A percentile compares a stretch with the other conserved stretches of the same genome.
These are phyloP conservation scores for Amylostereum areolatum DNA, from an alignment of 1,284 basidiomycete species.

Conservation along the genomic window DNA sequence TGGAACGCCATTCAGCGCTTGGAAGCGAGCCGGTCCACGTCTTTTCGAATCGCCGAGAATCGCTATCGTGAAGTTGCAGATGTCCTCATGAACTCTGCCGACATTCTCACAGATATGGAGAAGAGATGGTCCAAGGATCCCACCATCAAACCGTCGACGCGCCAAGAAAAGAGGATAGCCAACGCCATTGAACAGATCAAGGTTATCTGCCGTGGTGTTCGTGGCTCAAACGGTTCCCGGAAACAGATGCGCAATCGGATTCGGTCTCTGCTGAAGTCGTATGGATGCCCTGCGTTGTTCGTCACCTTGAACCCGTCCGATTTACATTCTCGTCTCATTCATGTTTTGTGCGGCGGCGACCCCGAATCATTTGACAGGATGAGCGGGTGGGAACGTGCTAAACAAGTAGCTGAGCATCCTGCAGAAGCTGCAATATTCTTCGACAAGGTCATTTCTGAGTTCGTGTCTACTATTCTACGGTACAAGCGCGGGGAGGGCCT, in stretches of 20 bases:
- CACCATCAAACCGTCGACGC: not conserved
- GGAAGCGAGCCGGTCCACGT: not conserved
- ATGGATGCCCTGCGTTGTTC: not conserved
- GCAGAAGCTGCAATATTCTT: conserved; percentile 15
- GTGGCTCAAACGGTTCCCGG: not conserved
- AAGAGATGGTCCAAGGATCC: not conserved
- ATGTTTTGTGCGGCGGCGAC: not conserved
- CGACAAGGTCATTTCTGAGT: conserved; percentile 13
- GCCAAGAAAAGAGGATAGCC: not conserved
- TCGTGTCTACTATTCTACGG: conserved; percentile 12
- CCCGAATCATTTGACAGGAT: not conserved
- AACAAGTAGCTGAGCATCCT: conserved; percentile 9
- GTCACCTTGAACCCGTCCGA: not conserved
- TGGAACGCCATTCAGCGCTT: not conserved
- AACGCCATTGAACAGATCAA: not conserved
- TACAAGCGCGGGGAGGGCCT: conserved; percentile 1
- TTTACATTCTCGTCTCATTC: not conserved
- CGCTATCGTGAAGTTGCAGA: not conserved
- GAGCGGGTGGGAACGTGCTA: not conserved
- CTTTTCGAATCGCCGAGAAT: not conserved
- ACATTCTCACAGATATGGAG: not conserved
- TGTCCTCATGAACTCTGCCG: not conserved
- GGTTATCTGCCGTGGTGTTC: not conserved
- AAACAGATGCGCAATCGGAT: conserved; percentile 3
- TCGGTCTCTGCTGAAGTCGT: conserved; percentile 6